Conservation (phyloP, 805 yeast genomes). For the Spencermartinsiella europaea region DNA sequence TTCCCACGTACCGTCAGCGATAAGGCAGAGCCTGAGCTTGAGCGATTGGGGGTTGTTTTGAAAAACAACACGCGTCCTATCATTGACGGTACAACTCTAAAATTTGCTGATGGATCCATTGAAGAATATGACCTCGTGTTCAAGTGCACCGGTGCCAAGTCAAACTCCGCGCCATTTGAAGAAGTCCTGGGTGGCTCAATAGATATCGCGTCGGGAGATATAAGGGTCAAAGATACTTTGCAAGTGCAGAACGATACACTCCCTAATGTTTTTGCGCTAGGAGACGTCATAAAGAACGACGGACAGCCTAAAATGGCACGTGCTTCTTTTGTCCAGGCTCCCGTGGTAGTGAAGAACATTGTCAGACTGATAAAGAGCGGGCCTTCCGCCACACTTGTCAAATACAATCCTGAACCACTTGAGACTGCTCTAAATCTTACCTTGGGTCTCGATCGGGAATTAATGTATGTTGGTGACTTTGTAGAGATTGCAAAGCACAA, state of each 20-base stretch:
- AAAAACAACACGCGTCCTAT: conserved; percentile 7
- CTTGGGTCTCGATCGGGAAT: conserved; percentile 6
- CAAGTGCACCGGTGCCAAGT: conserved; percentile 9
- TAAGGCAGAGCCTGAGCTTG: neutral
- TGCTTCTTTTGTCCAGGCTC: conserved; percentile 10
- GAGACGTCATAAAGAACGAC: conserved; percentile 10
- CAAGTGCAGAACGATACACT: conserved; percentile 2
- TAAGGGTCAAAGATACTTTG: conserved; percentile 3
- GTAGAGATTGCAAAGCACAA: neutral
- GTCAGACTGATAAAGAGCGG: neutral
- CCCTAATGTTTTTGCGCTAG: conserved; percentile 12
- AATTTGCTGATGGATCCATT: conserved; percentile 1
- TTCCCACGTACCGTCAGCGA: conserved; percentile 6
- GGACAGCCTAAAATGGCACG: conserved; percentile 15
- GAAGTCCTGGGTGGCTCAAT: neutral
- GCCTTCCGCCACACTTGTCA: neutral
- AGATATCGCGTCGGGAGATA: neutral
- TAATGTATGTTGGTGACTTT: conserved; percentile 2
- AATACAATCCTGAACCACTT: conserved; percentile 1
- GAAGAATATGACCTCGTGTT: conserved; percentile 10
- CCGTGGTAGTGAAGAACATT: conserved; percentile 8
- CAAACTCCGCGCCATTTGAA: conserved; percentile 2
- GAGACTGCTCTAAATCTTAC: conserved; percentile 10
- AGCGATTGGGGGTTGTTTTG: conserved; percentile 1
- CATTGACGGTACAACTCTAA: conserved; percentile 1